These are phyloP conservation scores for Gaeumannomyces tritici DNA, from an alignment of 2,329 filamentous ascomycete species.

Conservation along the genomic window DNA sequence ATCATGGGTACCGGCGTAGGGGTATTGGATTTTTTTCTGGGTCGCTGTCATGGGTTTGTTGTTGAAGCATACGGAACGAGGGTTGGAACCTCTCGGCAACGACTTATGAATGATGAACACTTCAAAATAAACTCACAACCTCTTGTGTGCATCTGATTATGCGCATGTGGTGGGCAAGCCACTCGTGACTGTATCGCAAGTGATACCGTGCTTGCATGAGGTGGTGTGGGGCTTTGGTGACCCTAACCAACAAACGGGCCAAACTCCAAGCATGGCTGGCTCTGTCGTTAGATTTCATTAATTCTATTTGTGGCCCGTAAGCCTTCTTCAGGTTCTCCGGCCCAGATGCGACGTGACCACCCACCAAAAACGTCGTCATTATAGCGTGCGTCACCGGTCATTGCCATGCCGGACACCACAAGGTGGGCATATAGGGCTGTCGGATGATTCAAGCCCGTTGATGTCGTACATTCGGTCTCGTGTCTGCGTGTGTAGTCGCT, in stretches of 20 bases:
- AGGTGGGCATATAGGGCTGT: too few relatives aligned
- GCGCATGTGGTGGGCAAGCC: too few relatives aligned
- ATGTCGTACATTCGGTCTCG: not conserved
- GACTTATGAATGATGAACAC: not conserved
- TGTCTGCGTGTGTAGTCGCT: not conserved
- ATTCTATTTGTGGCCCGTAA: not conserved
- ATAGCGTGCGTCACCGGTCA: not conserved
- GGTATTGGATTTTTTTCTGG: not conserved
- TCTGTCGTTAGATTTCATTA: not conserved
- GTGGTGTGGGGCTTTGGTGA: too few relatives aligned
- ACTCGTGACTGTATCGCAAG: too few relatives aligned
- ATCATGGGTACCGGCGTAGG: not conserved
- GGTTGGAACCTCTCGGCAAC: not conserved
- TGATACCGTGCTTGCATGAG: too few relatives aligned
- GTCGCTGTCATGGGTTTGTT: not conserved
- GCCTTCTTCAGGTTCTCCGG: not conserved
- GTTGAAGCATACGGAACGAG: not conserved
- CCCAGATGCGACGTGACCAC: not conserved
- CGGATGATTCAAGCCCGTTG: not conserved
- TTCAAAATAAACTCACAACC: not conserved
- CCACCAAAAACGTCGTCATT: not conserved
- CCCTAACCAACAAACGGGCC: too few relatives aligned
- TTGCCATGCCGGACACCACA: too few relatives aligned
- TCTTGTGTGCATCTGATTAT: too few relatives aligned
- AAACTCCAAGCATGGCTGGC: not conserved